Base-by-base conservation (phyloP, 768 basidiomycete genomes). In the Trametopsis cervina region DNA sequence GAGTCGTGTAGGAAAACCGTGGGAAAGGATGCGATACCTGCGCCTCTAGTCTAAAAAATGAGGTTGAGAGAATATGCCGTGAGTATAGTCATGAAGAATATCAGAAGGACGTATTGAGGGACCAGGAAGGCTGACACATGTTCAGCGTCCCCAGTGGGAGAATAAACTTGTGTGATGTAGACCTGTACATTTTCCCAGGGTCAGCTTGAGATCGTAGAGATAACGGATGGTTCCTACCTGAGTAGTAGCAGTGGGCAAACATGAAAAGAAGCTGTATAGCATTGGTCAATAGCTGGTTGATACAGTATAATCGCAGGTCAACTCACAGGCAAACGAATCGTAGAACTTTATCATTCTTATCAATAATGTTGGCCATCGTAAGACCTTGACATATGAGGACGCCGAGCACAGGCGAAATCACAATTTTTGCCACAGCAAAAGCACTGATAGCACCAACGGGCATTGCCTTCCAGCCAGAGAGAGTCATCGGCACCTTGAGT, bases 361-460 rank as follows among this genome's bases (percentile, higher is more conserved):
- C 46, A 20, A 66, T 59, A 33, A 66, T 29, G 1, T 50, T 55
- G 0, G 46, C 55, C 1, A 26, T 35, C 22, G 52, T 50, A 24
- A 55, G 37, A 3, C 47, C 54, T 27, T 55, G 35, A 40, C 54
- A 55, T 20, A 88, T 72, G 10, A 77, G 57, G 11, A 84, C 75
- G 0, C 84, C 85, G 2, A 87, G 37, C 0, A 86, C 53, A 0
- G 85, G 83, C 61, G 75, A 69, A 11, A 85, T 23, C 1, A 83
- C 48, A 61, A 84, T 63, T 58, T 77, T 79, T 20, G 67, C 74
- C 12, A 80, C 46, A 0, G 83, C 77, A 21, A 86, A 59, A 33
- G 64, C 65, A 0, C 60, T 46, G 20, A 86, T 81, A 0, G 82
- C 77, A 0, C 78, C 77, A 0, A 77, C 56, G 0, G 72, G 73